Evolutionary conservation across 768 basidiomycete species (phyloP).

Genomic region (Pholiota microspora): DNA sequence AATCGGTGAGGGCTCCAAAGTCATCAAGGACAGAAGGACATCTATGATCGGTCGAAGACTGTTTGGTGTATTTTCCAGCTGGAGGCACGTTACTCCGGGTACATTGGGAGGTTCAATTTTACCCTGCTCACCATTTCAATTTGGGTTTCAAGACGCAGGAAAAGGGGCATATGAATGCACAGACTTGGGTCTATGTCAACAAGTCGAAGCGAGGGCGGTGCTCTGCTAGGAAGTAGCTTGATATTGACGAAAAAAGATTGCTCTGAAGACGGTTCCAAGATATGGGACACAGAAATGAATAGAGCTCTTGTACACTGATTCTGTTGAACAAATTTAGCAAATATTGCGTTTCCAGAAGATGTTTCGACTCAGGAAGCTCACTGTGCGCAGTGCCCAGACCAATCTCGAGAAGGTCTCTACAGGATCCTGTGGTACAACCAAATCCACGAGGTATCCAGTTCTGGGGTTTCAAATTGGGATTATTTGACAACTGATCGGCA

Average conservation of each 20-base stretch:
- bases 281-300: slow-evolving; percentile 42
- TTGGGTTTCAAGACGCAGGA: slow-evolving; percentile 12
- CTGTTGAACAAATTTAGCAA: neutral
- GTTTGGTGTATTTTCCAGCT: slow-evolving; percentile 8
- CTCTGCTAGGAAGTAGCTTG: slow-evolving; percentile 18
- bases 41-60: slow-evolving; percentile 3
- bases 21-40: neutral
- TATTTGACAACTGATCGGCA: neutral
- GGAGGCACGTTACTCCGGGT: neutral
- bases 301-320: slow-evolving; percentile 15
- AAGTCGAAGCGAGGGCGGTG: slow-evolving; percentile 1
- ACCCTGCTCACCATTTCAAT: slow-evolving; percentile 11
- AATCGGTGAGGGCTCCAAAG: neutral
- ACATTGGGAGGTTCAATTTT: neutral
- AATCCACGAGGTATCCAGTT: slow-evolving; percentile 51
- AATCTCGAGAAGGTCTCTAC: slow-evolving; percentile 31
- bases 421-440: slow-evolving; percentile 35
- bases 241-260: slow-evolving; percentile 60
- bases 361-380: slow-evolving; percentile 13
- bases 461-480: slow-evolving; percentile 22
- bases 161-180: neutral
- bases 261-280: slow-evolving; percentile 42
- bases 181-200: neutral
- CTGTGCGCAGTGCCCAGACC: slow-evolving; percentile 37
- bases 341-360: slow-evolving; percentile 1